Evolutionary conservation across 1,139 yeast species (phyloP), one percentile per base, ranked within the genome.

Genomic region (Taphrina populina): DNA sequence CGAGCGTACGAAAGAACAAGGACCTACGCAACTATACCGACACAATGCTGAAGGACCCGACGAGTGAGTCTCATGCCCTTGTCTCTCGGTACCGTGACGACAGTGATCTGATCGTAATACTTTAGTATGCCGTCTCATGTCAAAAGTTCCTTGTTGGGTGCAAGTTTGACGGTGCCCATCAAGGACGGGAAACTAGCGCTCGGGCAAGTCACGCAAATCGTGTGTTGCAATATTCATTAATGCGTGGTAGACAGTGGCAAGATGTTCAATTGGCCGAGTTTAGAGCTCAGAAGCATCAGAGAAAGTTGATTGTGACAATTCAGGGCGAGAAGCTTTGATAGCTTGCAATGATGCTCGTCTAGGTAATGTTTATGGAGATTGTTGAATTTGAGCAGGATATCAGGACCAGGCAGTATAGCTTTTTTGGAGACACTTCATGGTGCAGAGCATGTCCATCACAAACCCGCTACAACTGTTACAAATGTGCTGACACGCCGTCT

Each of bases 61-160:
- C n/a, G 47, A 33, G 30, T 34, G 21, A 34, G 51, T 44, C n/a
- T 15, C 23, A 4, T 19, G 7, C 30, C 27, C 30, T 34, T 13
- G n/a, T 8, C 15, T 8, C 10, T 34, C 39, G 20, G 15, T 34
- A 17, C 19, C 39, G 39, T 34, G 39, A 13, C 7, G 19, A n/a
- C 10, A 27, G 11, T 8, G 7, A 11, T 7, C 30, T 13, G 23
- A 33, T 26, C 46, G 52, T 24, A 32, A n/a, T n/a, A n/a, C n/a
- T 92, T 85, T 66, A 94, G 85, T 67, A 83, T 84, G 87, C 87
- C 92, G 1, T 86, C 88, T 0, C 95, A 85, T 67, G 80, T 82
- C 57, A 82, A 84, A 53, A 29, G 52, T 19, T 39, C 57, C 39
- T 70, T 83, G 46, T 76, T 84, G 8, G 94, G 95, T 23, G 83